Percentiles rank a stretch among this genome's conserved stretches.
Conservation (phyloP, 2,329 filamentous ascomycete genomes). For the Aureobasidium sp. region DNA sequence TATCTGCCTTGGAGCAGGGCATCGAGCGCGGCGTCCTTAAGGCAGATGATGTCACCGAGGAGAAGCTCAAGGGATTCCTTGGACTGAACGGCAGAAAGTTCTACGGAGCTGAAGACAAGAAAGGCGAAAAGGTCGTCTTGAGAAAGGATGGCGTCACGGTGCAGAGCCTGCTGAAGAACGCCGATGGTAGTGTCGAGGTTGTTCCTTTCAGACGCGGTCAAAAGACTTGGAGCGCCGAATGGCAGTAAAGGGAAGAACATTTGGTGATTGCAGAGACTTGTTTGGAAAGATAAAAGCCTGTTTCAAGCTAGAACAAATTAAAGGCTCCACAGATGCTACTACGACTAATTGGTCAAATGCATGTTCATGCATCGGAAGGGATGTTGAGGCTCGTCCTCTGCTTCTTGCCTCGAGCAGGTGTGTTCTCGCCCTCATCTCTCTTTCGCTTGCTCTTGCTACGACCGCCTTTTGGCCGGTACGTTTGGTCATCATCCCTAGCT, state of each 20-base stretch:
- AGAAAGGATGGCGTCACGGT: constrained; percentile 51
- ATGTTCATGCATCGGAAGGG: neutral
- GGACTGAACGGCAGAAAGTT: constrained; percentile 51
- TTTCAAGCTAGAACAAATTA: neutral
- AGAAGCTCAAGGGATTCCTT: constrained; percentile 52
- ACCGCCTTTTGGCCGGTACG: constrained; percentile 44
- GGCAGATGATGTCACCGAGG: constrained; percentile 47
- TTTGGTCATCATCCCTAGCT: constrained; percentile 34
- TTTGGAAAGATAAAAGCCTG: neutral
- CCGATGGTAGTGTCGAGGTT: constrained; percentile 49
- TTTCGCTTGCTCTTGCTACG: constrained; percentile 40
- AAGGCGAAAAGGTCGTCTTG: constrained; percentile 48
- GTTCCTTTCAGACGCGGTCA: constrained; percentile 60
- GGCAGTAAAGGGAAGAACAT: constrained; percentile 23
- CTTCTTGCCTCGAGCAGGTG: constrained; percentile 19
- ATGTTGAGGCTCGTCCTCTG: constrained; percentile 19
- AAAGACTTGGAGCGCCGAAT: constrained; percentile 50
- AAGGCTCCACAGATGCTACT: neutral
- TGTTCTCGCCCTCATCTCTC: constrained; percentile 20
- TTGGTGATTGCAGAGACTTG: neutral
- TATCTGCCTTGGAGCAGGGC: constrained; percentile 58
- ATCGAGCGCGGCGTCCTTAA: constrained; percentile 47
- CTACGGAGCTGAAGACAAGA: constrained; percentile 43
- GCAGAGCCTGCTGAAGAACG: constrained; percentile 46
- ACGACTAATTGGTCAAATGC: neutral